Conservation (phyloP, 2,329 filamentous ascomycete species). For the Alternaria novae-zelandiae region DNA sequence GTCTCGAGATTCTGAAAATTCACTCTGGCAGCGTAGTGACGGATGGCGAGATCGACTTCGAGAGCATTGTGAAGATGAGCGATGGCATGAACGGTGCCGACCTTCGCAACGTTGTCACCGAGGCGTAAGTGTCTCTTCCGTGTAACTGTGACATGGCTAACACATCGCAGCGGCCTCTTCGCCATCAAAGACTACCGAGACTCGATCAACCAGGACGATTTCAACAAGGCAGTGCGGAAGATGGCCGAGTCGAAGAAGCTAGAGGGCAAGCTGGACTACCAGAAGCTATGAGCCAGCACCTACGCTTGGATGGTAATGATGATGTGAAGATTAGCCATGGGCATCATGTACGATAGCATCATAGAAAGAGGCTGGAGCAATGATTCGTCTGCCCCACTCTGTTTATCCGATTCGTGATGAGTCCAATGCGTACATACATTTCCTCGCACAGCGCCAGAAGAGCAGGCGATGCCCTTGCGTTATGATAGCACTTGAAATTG, state of each 20-base stretch:
- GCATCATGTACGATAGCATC: conserved; percentile 12
- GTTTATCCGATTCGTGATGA: not conserved
- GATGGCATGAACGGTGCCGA: conserved; percentile 97
- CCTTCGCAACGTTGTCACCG: conserved; percentile 95
- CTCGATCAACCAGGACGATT: conserved; percentile 95
- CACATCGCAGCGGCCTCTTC: conserved; percentile 75
- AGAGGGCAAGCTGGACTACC: conserved; percentile 96
- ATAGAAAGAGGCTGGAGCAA: not conserved
- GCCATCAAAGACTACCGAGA: conserved; percentile 99
- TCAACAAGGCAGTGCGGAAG: conserved; percentile 99
- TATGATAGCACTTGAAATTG: not conserved
- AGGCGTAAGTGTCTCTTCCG: conserved; percentile 74
- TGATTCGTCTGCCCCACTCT: not conserved
- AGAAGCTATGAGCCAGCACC: conserved; percentile 71
- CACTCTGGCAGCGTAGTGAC: conserved; percentile 84
- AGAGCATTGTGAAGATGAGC: conserved; percentile 99
- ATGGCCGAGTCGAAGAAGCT: conserved; percentile 97
- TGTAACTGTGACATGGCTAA: conserved; percentile 29
- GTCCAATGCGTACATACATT: not conserved
- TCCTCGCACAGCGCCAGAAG: not conserved
- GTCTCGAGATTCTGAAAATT: conserved; percentile 97
- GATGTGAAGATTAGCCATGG: conserved; percentile 21
- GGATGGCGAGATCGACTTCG: conserved; percentile 96
- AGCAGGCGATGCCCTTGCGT: not conserved
- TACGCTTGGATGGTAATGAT: conserved; percentile 8